Evolutionary conservation across 192 early-diverging fungal species (phyloP).

Genomic region (Coemansia sp.): DNA sequence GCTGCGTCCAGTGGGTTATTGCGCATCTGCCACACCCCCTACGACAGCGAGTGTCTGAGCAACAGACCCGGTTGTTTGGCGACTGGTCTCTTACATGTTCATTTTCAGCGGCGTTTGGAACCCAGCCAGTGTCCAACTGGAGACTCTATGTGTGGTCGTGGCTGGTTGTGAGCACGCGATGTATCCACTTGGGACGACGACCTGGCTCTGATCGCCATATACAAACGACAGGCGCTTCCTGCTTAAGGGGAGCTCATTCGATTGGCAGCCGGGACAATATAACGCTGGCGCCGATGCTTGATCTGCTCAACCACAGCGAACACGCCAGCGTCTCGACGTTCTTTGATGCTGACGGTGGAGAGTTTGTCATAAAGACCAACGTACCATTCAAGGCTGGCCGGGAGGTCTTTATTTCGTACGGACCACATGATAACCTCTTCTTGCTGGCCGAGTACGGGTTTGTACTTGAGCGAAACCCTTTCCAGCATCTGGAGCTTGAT

Average conservation of each 20-base stretch:
- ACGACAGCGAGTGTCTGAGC: constrained; percentile 14
- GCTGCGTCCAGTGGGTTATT: constrained; percentile 15
- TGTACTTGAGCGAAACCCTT: constrained; percentile 29
- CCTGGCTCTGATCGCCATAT: background rate
- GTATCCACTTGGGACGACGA: constrained; percentile 38
- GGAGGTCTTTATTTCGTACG: constrained; percentile 55
- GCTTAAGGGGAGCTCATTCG: background rate
- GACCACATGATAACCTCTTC: constrained; percentile 46
- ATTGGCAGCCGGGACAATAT: constrained; percentile 53
- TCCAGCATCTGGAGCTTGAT: constrained; percentile 34
- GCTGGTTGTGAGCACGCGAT: constrained; percentile 45
- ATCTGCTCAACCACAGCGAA: constrained; percentile 71
- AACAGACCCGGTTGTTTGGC: constrained; percentile 20
- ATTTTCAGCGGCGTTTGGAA: background rate
- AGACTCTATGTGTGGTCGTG: constrained; percentile 47
- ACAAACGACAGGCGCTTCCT: background rate
- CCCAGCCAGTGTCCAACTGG: constrained; percentile 10
- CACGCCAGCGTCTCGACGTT: constrained; percentile 53
- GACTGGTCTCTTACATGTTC: constrained; percentile 25
- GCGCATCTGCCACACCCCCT: constrained; percentile 23
- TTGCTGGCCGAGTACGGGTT: constrained; percentile 53
- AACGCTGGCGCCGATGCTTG: constrained; percentile 71
- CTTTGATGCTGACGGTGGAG: constrained; percentile 23
- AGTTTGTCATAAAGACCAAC: constrained; percentile 66
- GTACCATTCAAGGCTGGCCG: constrained; percentile 59